Evolutionary conservation across 177 flowering plant species (phyloP).

Genomic region (Vitis hybrid): DNA sequence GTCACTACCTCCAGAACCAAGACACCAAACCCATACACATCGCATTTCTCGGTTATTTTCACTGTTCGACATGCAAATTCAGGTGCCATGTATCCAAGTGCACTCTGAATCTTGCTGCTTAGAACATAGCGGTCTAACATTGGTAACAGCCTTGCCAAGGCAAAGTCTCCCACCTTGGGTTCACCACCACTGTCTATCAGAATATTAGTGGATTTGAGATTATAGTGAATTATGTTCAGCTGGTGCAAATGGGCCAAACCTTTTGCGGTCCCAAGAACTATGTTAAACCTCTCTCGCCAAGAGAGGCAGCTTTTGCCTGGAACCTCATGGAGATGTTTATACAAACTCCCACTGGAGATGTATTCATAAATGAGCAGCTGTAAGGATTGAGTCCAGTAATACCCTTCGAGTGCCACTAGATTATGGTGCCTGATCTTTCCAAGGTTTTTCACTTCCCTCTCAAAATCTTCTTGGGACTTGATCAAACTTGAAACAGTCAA

Average conservation of each 20-base stretch:
- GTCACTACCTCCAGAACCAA: conserved; percentile 87
- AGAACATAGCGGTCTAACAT: conserved; percentile 74
- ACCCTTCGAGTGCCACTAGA: conserved; percentile 82
- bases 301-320: conserved; percentile 37
- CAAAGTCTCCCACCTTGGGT: conserved; percentile 83
- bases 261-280: conserved; percentile 83
- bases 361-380: conserved; percentile 92
- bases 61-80: conserved; percentile 91
- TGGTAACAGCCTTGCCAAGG: conserved; percentile 77
- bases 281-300: conserved; percentile 76
- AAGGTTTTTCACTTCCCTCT: conserved; percentile 67
- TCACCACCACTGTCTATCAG: conserved; percentile 62
- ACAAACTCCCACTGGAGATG: conserved; percentile 64
- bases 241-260: conserved; percentile 81
- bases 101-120: conserved; percentile 95
- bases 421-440: conserved; percentile 74
- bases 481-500: conserved; percentile 71
- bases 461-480: conserved; percentile 88
- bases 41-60: conserved; percentile 91
- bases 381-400: conserved; percentile 84
- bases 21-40: conserved; percentile 91
- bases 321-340: conserved; percentile 75
- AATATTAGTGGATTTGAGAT: conserved; percentile 86
- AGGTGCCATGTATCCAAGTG: conserved; percentile 98
- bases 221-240: conserved; percentile 69